Conservation (phyloP, 225 moss, liverwort and hornwort genomes). For the Rhytidiadelphus loreus region DNA sequence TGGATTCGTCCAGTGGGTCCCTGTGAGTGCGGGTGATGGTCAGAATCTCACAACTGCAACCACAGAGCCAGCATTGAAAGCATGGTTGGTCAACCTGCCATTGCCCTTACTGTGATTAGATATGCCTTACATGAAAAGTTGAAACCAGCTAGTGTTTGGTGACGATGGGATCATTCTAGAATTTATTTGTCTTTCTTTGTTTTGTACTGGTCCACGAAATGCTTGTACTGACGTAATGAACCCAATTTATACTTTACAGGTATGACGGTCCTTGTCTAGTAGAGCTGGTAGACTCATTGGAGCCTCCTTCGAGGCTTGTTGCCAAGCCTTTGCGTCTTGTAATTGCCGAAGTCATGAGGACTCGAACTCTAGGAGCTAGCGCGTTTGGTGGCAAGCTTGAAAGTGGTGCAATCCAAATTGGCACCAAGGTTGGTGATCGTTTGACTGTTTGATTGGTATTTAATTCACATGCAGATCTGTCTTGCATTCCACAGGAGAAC, state of each 20-base stretch:
- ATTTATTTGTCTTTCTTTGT: not conserved
- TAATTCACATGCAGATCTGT: not conserved
- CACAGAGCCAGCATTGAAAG: conserved; percentile 57
- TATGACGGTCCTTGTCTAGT: conserved; percentile 65
- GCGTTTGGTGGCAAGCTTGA: conserved; percentile 93
- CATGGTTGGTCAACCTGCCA: conserved; percentile 40
- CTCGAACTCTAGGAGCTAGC: conserved; percentile 71
- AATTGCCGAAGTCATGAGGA: conserved; percentile 71
- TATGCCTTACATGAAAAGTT: not conserved
- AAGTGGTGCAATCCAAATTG: conserved; percentile 75
- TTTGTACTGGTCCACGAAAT: not conserved
- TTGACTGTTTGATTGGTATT: not conserved
- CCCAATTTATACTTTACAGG: conserved; percentile 29
- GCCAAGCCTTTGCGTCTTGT: conserved; percentile 75
- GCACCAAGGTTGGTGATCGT: conserved; percentile 53
- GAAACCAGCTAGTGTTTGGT: not conserved
- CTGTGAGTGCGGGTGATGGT: conserved; percentile 91
- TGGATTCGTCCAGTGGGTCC: conserved; percentile 71
- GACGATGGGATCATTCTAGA: not conserved
- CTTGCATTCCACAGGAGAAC: not conserved
- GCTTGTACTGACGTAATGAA: not conserved
- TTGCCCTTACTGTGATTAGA: not conserved
- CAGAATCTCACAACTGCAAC: conserved; percentile 63
- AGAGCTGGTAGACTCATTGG: conserved; percentile 60
- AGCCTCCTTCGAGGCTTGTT: conserved; percentile 66